phyloP scores from a whole-genome alignment of 768 basidiomycete genomes.

The Omphalotus guepiniiformis region DNA sequence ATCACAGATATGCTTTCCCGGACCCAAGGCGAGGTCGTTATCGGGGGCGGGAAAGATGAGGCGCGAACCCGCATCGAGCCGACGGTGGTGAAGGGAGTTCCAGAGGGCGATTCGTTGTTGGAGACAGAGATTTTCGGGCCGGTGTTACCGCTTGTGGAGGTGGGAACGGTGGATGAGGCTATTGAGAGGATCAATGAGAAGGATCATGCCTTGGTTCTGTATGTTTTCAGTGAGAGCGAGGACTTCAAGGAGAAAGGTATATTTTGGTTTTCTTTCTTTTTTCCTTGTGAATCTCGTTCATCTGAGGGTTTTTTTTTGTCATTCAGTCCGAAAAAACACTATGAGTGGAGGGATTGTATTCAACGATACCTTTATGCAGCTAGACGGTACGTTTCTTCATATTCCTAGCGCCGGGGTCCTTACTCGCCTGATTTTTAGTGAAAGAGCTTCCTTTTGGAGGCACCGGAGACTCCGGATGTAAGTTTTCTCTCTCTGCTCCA shows the following conservation, averaged over 20 bases:
- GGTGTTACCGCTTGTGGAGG: constrained; percentile 67
- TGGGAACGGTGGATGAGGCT: constrained; percentile 67
- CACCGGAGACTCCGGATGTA: constrained; percentile 68
- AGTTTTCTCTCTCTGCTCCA: constrained; percentile 19
- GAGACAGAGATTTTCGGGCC: constrained; percentile 84
- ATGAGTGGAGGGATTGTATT: constrained; percentile 65
- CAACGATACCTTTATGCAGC: constrained; percentile 68
- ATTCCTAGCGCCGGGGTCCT: not conserved
- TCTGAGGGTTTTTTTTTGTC: not conserved
- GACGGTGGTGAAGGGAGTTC: constrained; percentile 61
- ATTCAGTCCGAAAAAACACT: constrained; percentile 62
- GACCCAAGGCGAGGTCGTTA: constrained; percentile 60
- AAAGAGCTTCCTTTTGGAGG: constrained; percentile 75
- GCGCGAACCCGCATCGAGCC: constrained; percentile 63
- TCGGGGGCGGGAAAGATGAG: constrained; percentile 61
- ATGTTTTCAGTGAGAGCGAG: constrained; percentile 65
- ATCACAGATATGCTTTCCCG: constrained; percentile 58
- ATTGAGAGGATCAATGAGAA: constrained; percentile 57
- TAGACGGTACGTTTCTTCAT: constrained; percentile 38
- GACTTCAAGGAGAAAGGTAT: constrained; percentile 59
- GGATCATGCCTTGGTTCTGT: constrained; percentile 71
- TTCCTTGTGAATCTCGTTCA: not conserved
- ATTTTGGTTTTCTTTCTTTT: constrained; percentile 8
- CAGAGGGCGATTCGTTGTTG: constrained; percentile 67
- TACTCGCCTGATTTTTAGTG: constrained; percentile 24